Base-by-base conservation (phyloP, 805 yeast genomes). In the Myxozyma lipomycoides region DNA sequence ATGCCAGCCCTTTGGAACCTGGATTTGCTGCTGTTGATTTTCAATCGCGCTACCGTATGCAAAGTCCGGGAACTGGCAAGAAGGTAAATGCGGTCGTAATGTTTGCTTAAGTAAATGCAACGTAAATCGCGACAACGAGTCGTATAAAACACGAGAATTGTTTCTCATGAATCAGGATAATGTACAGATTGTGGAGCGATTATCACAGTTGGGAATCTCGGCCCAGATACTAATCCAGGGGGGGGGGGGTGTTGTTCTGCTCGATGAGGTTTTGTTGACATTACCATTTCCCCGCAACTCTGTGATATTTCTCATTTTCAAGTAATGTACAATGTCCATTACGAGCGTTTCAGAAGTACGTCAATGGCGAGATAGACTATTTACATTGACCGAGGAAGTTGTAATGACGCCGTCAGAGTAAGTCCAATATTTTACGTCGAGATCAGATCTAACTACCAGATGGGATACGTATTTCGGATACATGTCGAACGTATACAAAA, bases 1-100 rank as follows among this genome's bases (percentile, higher is more conserved):
- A 24, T 55, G 59, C 59, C 59, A 55, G 12, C 51, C 48, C 19
- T 22, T 24, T 2, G 59, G 59, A 7, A 55, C 45, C 34, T 15
- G 12, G 32, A 4, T 17, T 36, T 15, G 35, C n/a, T 18, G 12
- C 37, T 12, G 25, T 12, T 6, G 6, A 17, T n/a, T 18, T 19
- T 35, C 30, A 4, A 18, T 3, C 50, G 24, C 34, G 15, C 34
- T 28, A 10, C 15, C 12, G 15, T 10, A 28, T 7, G 38, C 38
- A 25, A 52, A 52, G 18, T 45, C 50, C 7, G 56, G 56, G 7
- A 52, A 37, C 25, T 9, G 15, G 45, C 56, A 48, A 4, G 46
- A 37, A n/a, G 56, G 56, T 18, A 52, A 45, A 32, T 52, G 56
- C 19, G 56, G 44, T 2, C 47, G 44, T 24, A 52, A 26, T 15